Conservation (phyloP, 306 rosid genomes). For the Luffa acutangula region DNA sequence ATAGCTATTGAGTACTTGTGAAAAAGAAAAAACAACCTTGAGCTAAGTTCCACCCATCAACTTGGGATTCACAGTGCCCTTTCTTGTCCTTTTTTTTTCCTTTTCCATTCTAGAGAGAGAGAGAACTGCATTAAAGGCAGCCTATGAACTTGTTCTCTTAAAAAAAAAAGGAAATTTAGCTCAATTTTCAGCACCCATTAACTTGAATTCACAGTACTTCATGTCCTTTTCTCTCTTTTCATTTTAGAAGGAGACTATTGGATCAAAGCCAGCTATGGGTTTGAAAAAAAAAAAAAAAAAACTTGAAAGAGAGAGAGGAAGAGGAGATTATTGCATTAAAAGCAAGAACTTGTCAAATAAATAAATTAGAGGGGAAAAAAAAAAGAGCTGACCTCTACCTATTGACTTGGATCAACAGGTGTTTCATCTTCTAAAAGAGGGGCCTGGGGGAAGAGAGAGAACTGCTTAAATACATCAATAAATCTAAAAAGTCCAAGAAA, state of each 20-base stretch:
- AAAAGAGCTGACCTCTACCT: no score
- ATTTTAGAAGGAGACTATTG: background rate
- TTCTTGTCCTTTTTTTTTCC: background rate
- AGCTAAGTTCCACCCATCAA: background rate
- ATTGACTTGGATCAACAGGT: no score
- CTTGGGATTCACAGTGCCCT: background rate
- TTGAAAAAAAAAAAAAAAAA: no score
- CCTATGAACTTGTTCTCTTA: background rate
- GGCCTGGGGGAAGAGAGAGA: no score
- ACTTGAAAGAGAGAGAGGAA: no score
- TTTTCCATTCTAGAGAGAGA: background rate
- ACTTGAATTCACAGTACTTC: background rate
- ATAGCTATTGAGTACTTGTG: background rate
- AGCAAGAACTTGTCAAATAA: no score
- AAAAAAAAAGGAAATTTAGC: background rate
- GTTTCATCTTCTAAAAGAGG: no score
- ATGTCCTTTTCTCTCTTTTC: background rate
- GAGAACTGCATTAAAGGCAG: background rate
- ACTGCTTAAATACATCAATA: no score
- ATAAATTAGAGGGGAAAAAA: no score
- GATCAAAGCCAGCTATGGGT: no score
- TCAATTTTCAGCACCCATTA: background rate
- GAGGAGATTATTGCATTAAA: no score
- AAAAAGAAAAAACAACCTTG: background rate
- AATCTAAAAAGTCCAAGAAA: no score